Conservation (phyloP, 768 basidiomycete genomes). For the Leccinum obscurum region DNA sequence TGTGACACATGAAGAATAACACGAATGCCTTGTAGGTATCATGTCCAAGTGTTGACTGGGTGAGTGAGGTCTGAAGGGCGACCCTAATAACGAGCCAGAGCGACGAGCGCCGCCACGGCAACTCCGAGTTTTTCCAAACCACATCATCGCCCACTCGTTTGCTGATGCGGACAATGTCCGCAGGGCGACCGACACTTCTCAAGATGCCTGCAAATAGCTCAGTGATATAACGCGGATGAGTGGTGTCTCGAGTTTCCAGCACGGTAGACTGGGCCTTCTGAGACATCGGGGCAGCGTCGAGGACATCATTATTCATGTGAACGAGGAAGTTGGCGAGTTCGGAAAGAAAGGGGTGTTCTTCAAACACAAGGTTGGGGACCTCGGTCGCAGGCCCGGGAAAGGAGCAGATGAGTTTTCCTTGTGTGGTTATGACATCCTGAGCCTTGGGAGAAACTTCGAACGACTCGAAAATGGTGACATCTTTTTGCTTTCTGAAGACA, state of each 20-base stretch:
- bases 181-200: not conserved
- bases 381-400: slow-evolving; percentile 46
- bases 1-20: slow-evolving; percentile 37
- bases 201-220: not conserved
- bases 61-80: slow-evolving; percentile 33
- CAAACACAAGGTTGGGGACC: slow-evolving; percentile 30
- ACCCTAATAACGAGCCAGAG: slow-evolving; percentile 39
- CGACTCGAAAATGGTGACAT: slow-evolving; percentile 37
- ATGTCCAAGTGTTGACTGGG: slow-evolving; percentile 5
- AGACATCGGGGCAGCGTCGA: slow-evolving; percentile 19
- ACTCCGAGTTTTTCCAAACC: not conserved
- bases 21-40: slow-evolving; percentile 49
- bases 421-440: slow-evolving; percentile 33
- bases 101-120: slow-evolving; percentile 35
- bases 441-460: slow-evolving; percentile 45
- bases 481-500: slow-evolving; percentile 33
- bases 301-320: slow-evolving; percentile 33
- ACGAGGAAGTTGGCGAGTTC: slow-evolving; percentile 42
- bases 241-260: slow-evolving; percentile 9
- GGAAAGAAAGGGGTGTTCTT: slow-evolving; percentile 31
- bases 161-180: not conserved
- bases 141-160: slow-evolving; percentile 9
- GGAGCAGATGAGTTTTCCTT: slow-evolving; percentile 43
- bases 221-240: not conserved
- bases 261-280: slow-evolving; percentile 4